Conservation (phyloP, 768 basidiomycete genomes). For the Leccinellum luteum region DNA sequence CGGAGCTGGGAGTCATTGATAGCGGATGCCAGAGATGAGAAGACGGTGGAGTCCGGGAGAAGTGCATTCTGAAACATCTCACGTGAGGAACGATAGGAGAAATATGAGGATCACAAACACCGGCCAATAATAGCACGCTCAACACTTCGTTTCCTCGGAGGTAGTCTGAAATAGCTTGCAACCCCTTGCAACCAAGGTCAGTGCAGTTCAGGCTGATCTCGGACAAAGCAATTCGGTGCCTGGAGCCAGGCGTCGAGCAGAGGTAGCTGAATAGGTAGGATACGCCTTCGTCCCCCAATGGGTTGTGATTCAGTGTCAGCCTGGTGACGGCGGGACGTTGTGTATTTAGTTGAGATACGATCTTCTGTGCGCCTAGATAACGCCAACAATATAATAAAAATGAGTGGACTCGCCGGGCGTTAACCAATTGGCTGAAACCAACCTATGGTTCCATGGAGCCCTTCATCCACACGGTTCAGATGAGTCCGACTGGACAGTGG, state of each 20-base stretch:
- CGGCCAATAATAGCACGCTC: constrained; percentile 48
- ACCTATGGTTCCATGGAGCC: constrained; percentile 24
- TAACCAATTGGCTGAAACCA: neutral
- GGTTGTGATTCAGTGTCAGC: constrained; percentile 54
- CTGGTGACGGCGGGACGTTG: constrained; percentile 44
- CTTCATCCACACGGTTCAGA: constrained; percentile 18
- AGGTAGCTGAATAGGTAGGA: constrained; percentile 54
- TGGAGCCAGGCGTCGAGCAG: constrained; percentile 44
- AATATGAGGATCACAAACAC: constrained; percentile 39
- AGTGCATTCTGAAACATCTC: constrained; percentile 41
- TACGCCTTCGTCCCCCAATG: constrained; percentile 56
- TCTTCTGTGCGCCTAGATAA: constrained; percentile 47
- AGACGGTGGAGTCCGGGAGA: constrained; percentile 34
- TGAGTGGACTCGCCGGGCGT: neutral
- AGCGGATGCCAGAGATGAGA: constrained; percentile 43
- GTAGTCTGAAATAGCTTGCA: constrained; percentile 51
- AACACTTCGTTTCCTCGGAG: constrained; percentile 45
- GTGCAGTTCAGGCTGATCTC: constrained; percentile 60
- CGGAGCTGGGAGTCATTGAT: constrained; percentile 53
- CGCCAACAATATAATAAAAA: neutral
- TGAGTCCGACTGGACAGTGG: constrained; percentile 18
- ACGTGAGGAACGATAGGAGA: neutral
- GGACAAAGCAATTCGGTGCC: constrained; percentile 38
- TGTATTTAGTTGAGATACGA: constrained; percentile 46
- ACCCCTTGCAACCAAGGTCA: constrained; percentile 50